Evolutionary conservation across 495 filamentous ascomycete species (phyloP), one percentile per base, ranked within the genome.

Genomic region (Lentithecium fluviatile): DNA sequence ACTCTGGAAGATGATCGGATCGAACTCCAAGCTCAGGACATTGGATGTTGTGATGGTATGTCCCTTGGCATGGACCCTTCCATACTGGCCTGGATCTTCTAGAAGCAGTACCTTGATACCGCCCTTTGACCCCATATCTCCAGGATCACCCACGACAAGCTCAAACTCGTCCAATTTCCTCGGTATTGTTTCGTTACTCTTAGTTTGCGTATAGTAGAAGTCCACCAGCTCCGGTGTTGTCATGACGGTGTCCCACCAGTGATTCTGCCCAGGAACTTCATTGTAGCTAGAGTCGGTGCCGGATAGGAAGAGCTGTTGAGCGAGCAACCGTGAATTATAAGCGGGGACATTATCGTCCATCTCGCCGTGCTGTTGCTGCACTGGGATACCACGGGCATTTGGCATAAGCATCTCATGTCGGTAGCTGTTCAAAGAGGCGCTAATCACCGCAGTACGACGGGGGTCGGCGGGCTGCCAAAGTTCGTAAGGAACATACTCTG

Each of bases 401-500:
- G 68, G 67, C 38, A 78, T 42, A 25, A 86, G 70, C 46, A 82
- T 67, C 65, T 85, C 82, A 57, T 85, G 81, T 24, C 76, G 78
- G 60, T 78, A 85, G 60, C 71, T 80, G 50, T 74, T 75, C 50
- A 82, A 51, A 26, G 83, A 71, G 23, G 70, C 72, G 20, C 77
- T 69, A 19, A 84, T 52, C 10, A 81, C 65, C 6, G 74, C 73
- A 6, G 67, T 71, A 25, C 78, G 68, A 23, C 68, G 67, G 50
- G 83, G 81, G 65, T 84, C 79, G 12, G 72, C 68, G 56, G 76
- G 74, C 17, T 74, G 75, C 83, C 83, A 85, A 57, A 83, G 74
- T 17, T 74, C 71, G 62, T 82, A 84, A 13, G 83, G 77, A n/a
- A 84, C 82, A 65, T 86, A 85, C 42, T 77, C 80, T 83, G 46